Conservation (phyloP, 2,329 filamentous ascomycete genomes). For the Hypoxylon rubiginosum region DNA sequence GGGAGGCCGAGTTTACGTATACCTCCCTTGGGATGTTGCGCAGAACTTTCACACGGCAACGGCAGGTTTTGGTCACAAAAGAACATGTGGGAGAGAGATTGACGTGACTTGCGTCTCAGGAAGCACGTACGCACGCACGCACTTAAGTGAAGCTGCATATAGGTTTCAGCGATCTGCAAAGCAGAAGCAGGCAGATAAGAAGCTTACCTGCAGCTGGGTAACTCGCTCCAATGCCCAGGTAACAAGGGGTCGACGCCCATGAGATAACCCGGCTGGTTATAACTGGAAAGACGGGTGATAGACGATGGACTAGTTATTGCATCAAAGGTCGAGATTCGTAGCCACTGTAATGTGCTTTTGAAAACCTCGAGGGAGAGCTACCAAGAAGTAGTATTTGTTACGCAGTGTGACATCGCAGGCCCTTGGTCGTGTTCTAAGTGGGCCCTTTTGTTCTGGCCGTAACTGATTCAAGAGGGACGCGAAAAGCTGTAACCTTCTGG, state of each 20-base stretch:
- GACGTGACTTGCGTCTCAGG: slow-evolving; percentile 16
- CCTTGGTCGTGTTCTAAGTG: slow-evolving; percentile 12
- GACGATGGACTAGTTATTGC: not conserved
- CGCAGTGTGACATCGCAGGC: slow-evolving; percentile 22
- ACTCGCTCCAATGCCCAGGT: slow-evolving; percentile 13
- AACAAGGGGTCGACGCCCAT: slow-evolving; percentile 9
- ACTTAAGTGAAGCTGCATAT: slow-evolving; percentile 19
- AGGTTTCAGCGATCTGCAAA: slow-evolving; percentile 22
- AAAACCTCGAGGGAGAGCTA: not conserved
- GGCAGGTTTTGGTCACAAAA: slow-evolving; percentile 4
- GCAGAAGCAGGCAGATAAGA: slow-evolving; percentile 12
- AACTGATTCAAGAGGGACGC: slow-evolving; percentile 10
- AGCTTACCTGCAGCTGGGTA: slow-evolving; percentile 9
- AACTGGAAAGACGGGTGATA: slow-evolving; percentile 11
- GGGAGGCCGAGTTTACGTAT: slow-evolving; percentile 4
- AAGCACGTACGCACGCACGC: not conserved
- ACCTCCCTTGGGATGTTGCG: not conserved
- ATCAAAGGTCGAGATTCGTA: not conserved
- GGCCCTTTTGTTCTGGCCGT: slow-evolving; percentile 5
- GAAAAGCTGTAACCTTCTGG: slow-evolving; percentile 7
- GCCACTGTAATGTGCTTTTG: slow-evolving; percentile 24
- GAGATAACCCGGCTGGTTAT: slow-evolving; percentile 13
- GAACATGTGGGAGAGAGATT: not conserved
- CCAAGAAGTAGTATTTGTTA: slow-evolving; percentile 6
- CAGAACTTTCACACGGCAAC: not conserved